Percentiles rank a stretch among this genome's conserved stretches.
Evolutionary conservation across 75 land plant genomes (phyloP).

Genomic region (Cryptomeria japonica): DNA sequence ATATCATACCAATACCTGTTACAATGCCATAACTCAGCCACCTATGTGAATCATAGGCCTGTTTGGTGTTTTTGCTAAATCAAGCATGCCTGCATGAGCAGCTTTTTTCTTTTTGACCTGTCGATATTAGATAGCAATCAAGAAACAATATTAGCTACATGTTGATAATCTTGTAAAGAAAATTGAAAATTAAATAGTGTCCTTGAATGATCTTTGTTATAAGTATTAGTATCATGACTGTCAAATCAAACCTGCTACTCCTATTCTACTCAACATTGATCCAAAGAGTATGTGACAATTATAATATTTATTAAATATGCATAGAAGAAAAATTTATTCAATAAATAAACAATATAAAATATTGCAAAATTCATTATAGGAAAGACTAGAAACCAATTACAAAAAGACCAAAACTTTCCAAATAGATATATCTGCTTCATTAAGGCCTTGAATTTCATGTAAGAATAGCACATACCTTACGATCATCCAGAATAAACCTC

Average conservation of each 20-base stretch:
- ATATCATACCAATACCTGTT: neutral
- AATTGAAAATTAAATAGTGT: neutral
- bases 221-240: neutral
- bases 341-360: neutral
- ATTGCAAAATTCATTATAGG: neutral
- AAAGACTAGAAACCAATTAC: neutral
- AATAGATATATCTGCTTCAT: neutral
- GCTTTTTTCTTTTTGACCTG: conserved; percentile 96
- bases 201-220: neutral
- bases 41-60: conserved; percentile 99
- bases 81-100: conserved; percentile 98
- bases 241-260: neutral
- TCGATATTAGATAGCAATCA: neutral
- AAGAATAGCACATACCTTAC: neutral
- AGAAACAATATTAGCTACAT: neutral
- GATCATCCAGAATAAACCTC: neutral
- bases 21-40: conserved; percentile 45
- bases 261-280: neutral
- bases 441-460: neutral
- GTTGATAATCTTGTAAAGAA: neutral
- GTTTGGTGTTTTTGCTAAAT: conserved; percentile 91
- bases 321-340: neutral
- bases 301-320: neutral
- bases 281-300: neutral
- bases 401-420: neutral